These are phyloP conservation scores for Tillandsia fasciculata DNA, from an alignment of 176 grass and related monocot species.

Conservation along the genomic window DNA sequence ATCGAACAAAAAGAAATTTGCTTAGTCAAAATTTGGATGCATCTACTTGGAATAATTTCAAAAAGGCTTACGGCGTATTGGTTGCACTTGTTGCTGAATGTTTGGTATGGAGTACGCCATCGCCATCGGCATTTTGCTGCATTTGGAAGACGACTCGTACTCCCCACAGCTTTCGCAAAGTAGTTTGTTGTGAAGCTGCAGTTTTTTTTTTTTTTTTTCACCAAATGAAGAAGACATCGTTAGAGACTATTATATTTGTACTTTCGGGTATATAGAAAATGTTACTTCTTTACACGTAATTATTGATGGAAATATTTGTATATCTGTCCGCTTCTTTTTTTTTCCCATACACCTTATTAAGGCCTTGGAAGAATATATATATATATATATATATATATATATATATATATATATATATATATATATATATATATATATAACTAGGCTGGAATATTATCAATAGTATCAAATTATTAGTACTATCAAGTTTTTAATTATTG, in stretches of 20 bases:
- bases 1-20: not conserved
- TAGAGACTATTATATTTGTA: not conserved
- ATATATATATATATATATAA: too few species aligned
- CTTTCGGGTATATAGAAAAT: too few species aligned
- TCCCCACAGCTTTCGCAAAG: slow-evolving; percentile 28
- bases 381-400: too few species aligned
- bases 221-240: not conserved
- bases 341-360: too few species aligned
- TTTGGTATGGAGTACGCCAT: slow-evolving; percentile 28
- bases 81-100: slow-evolving; percentile 46
- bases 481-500: too few species aligned
- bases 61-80: slow-evolving; percentile 38
- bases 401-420: too few species aligned
- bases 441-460: too few species aligned
- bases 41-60: not conserved
- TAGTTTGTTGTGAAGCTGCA: slow-evolving; percentile 45
- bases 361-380: too few species aligned
- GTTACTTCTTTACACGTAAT: too few species aligned
- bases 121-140: slow-evolving; percentile 24
- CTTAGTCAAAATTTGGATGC: not conserved
- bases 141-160: slow-evolving; percentile 33
- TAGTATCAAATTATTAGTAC: too few species aligned
- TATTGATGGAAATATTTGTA: too few species aligned
- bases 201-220: not conserved
- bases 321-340: too few species aligned